Evolutionary conservation across 805 yeast genomes (phyloP).

Genomic region (Zygosaccharomyces bailii): DNA sequence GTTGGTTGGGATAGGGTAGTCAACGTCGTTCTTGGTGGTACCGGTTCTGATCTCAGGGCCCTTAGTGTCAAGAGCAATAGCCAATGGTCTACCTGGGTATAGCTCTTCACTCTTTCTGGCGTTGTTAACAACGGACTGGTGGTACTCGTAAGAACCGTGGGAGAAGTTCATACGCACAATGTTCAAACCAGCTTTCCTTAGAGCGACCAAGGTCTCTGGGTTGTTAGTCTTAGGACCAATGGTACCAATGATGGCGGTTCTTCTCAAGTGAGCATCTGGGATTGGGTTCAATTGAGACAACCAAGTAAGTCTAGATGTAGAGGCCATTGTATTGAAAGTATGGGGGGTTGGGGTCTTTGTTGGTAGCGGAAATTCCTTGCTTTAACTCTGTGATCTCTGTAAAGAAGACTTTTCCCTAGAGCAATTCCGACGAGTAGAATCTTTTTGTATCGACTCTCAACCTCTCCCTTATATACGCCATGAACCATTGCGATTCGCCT

Average conservation of each 20-base stretch:
- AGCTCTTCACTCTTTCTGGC: slow-evolving; percentile 90
- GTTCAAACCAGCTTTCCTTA: slow-evolving; percentile 96
- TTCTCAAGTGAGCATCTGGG: slow-evolving; percentile 79
- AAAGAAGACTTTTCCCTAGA: not conserved
- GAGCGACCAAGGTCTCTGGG: slow-evolving; percentile 75
- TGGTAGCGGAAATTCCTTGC: not conserved
- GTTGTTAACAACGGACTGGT: slow-evolving; percentile 93
- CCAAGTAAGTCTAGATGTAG: slow-evolving; percentile 68
- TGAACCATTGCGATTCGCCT: not conserved
- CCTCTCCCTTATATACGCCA: slow-evolving; percentile 5
- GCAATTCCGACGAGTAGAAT: not conserved
- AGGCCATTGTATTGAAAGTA: too few species aligned
- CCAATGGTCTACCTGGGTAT: slow-evolving; percentile 94
- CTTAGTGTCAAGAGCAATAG: slow-evolving; percentile 97
- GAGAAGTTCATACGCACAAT: slow-evolving; percentile 99
- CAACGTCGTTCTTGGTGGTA: slow-evolving; percentile 74
- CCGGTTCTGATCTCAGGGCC: slow-evolving; percentile 99
- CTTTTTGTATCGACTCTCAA: not conserved
- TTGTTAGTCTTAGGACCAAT: slow-evolving; percentile 97
- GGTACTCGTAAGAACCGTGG: slow-evolving; percentile 97
- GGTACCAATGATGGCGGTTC: slow-evolving; percentile 96
- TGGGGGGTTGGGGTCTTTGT: too few species aligned
- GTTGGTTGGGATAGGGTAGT: slow-evolving; percentile 77
- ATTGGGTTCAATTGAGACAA: slow-evolving; percentile 72
- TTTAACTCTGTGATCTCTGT: not conserved